Base-by-base conservation (phyloP, 2,329 filamentous ascomycete species). In the Diatrype stigma region DNA sequence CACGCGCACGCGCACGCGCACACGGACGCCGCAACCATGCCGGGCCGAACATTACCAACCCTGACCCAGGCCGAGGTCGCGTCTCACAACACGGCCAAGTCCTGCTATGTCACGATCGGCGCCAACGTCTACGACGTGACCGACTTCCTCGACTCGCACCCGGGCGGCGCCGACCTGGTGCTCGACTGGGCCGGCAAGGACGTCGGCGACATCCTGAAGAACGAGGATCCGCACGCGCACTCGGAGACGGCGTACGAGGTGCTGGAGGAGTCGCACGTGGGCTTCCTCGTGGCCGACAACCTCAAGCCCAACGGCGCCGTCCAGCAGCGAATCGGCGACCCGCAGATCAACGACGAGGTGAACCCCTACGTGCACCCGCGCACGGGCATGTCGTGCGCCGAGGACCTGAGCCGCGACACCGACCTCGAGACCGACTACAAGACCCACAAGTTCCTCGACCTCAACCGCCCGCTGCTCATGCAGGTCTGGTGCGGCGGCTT, bases 191-290 rank as follows among this genome's bases (percentile, higher is more conserved):
- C 81, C 30, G 93, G 93, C 59, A 89, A 90, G 69, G 94, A 99
- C 70, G 79, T 96, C 51, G 80, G 82, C 57, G 79, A 84, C 3
- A 95, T 96, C 52, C 77, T 99, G 71, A 84, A 87, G 66, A 92
- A 99, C 65, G 79, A 85, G 54, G 73, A 81, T 42, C 96, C 92
- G 32, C 94, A 99, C 66, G 73, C 77, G 42, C 94, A 99, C 69
- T 90, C 88, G 45, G 92, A 97, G 55, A 80, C 91, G 2, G 94
- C 94, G n/a, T 99, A 96, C 71, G 93, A 97, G 63, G 88, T 97
- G 14, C 78, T 99, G 23, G 89, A 96, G 44, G 94, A 97, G 38
- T 87, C 83, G 44, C 79, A 93, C 16, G 78, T 97, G 53, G 94
- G 90, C 16, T 96, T 95, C 63, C 74, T 96, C 32, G 78, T 79